phyloP scores from a whole-genome alignment of 2,329 filamentous ascomycete species.

The Penicillium psychrosexuale region DNA sequence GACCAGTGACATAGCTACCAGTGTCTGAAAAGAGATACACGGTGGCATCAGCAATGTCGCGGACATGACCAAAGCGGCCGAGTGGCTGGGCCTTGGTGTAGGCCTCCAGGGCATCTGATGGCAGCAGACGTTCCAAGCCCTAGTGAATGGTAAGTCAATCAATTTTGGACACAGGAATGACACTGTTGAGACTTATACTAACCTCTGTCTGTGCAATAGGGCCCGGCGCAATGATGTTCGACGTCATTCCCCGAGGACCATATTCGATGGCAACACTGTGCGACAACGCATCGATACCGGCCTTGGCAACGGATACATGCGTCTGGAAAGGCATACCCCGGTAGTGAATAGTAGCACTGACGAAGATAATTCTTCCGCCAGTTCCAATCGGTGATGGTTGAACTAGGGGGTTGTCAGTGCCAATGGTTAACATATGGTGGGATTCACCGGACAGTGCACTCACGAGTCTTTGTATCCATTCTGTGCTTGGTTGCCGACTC shows the following conservation, averaged over 20 bases:
- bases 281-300: constrained; percentile 81
- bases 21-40: constrained; percentile 84
- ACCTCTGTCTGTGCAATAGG: constrained; percentile 78
- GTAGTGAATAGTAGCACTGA: constrained; percentile 90
- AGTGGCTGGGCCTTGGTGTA: constrained; percentile 60
- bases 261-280: constrained; percentile 81
- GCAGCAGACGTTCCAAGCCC: constrained; percentile 64
- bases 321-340: constrained; percentile 79
- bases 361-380: constrained; percentile 81
- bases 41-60: constrained; percentile 89
- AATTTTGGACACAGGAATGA: background rate
- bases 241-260: constrained; percentile 79
- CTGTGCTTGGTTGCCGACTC: constrained; percentile 65
- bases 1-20: constrained; percentile 81
- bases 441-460: constrained; percentile 10
- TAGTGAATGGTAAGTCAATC: constrained; percentile 13
- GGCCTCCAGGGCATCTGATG: constrained; percentile 50
- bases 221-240: constrained; percentile 85
- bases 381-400: constrained; percentile 51
- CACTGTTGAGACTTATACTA: background rate
- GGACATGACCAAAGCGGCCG: constrained; percentile 73
- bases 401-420: constrained; percentile 20
- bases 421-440: background rate
- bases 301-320: constrained; percentile 89
- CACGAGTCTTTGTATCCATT: constrained; percentile 56